Conservation (phyloP, 805 yeast genomes). For the Sporopachydermia lactativora region DNA sequence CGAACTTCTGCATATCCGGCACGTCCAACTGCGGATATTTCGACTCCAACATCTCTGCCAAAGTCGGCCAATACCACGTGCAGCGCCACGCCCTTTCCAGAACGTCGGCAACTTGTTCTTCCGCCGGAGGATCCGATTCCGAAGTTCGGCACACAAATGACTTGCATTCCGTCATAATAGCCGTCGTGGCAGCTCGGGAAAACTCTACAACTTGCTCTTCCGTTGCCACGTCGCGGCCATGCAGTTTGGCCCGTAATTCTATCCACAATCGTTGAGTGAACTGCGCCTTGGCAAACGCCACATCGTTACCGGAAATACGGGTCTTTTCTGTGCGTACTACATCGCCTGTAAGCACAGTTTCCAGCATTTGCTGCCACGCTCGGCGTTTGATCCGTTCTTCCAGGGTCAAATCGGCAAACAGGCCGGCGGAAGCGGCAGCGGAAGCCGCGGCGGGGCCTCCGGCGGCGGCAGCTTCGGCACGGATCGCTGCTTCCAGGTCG, state of each 20-base stretch:
- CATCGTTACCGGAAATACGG: slow-evolving; percentile 38
- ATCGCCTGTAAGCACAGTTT: slow-evolving; percentile 86
- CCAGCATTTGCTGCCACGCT: slow-evolving; percentile 93
- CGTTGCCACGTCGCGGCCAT: slow-evolving; percentile 68
- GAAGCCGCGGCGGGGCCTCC: background rate
- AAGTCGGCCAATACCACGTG: slow-evolving; percentile 67
- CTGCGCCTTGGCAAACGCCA: slow-evolving; percentile 32
- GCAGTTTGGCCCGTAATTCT: slow-evolving; percentile 70
- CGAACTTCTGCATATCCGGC: slow-evolving; percentile 52
- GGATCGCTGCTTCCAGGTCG: background rate
- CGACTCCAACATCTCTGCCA: slow-evolving; percentile 51
- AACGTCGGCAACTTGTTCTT: slow-evolving; percentile 37
- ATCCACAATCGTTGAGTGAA: slow-evolving; percentile 61
- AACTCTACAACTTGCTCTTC: slow-evolving; percentile 58
- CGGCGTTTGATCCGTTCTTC: slow-evolving; percentile 46
- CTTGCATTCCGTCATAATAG: slow-evolving; percentile 52
- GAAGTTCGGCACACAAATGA: slow-evolving; percentile 38
- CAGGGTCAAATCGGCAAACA: background rate
- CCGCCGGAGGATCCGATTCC: slow-evolving; percentile 12
- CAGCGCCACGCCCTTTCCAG: slow-evolving; percentile 50
- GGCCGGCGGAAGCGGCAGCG: background rate
- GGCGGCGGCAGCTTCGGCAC: background rate
- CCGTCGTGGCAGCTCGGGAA: slow-evolving; percentile 60
- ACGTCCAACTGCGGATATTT: slow-evolving; percentile 58
- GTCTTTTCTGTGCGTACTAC: slow-evolving; percentile 85